These are phyloP conservation scores for Incumbomyces delicatus DNA, from an alignment of 2,329 filamentous ascomycete genomes.

Conservation along the genomic window DNA sequence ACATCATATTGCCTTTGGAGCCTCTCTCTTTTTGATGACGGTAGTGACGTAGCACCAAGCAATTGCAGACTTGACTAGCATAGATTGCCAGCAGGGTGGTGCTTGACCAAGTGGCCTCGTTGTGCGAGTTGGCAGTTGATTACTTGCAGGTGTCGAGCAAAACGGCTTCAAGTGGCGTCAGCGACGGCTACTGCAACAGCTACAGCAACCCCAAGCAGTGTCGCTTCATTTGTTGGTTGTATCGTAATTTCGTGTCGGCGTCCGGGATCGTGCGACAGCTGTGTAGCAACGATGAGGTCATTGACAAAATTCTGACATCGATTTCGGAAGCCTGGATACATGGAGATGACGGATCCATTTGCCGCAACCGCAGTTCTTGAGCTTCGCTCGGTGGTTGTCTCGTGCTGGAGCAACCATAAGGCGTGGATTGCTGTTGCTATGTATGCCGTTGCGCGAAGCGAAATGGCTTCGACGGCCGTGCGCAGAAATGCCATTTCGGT, in stretches of 20 bases:
- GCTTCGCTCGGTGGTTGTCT: conserved; percentile 33
- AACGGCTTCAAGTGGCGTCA: conserved; percentile 6
- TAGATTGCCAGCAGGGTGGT: too few species aligned
- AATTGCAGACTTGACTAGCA: too few species aligned
- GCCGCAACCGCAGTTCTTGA: conserved; percentile 38
- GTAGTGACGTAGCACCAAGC: too few species aligned
- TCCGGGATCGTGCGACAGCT: conserved; percentile 14
- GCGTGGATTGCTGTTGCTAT: conserved; percentile 55
- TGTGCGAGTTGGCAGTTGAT: too few species aligned
- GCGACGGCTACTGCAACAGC: conserved; percentile 37
- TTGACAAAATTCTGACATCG: conserved; percentile 36
- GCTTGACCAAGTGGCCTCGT: too few species aligned
- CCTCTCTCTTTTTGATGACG: too few species aligned
- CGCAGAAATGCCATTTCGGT: conserved; percentile 48
- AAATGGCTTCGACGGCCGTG: conserved; percentile 43
- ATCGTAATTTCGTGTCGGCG: conserved; percentile 26
- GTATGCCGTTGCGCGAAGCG: conserved; percentile 51
- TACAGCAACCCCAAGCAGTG: conserved; percentile 38
- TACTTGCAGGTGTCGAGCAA: too few species aligned
- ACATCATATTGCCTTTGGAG: too few species aligned
- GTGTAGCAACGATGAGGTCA: conserved; percentile 27
- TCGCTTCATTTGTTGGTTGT: conserved; percentile 34
- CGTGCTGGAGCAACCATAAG: conserved; percentile 47
- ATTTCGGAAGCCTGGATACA: conserved; percentile 40
- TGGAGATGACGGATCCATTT: conserved; percentile 43